Base-by-base conservation (phyloP, 2,329 filamentous ascomycete genomes). In the Diaporthe citriasiana region DNA sequence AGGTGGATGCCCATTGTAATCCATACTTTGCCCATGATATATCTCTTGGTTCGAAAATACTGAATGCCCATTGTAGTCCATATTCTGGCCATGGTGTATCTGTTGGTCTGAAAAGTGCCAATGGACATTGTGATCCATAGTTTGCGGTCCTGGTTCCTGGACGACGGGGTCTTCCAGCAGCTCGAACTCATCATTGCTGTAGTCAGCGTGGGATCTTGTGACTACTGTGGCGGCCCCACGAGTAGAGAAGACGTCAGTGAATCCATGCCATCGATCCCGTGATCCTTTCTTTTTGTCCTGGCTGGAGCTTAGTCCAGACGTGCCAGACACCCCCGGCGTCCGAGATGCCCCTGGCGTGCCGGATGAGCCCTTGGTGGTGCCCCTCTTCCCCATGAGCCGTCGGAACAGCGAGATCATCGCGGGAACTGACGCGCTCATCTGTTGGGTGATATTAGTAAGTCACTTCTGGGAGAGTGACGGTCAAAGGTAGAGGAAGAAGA, bases 111-210 rank as follows among this genome's bases (percentile, higher is more conserved):
- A 60, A 1, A 13, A 42, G 3, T 17, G n/a, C 2, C n/a, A 3
- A 10, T 60, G 35, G n/a, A n/a, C n/a, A 7, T 35, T 5, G n/a
- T 60, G 0, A 7, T 25, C 38, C n/a, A 12, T 9, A 19, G n/a
- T 60, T 8, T 60, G 35, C 6, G 33, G 56, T 7, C 22, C 10
- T 33, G 56, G 15, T 2, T n/a, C 7, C 4, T 27, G 12, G 12
- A 10, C n/a, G 7, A 27, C 25, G n/a, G 56, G n/a, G 13, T 63
- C 57, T 25, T 63, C 57, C 25, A 63, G 38, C 38, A 63, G 17
- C 38, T 63, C 57, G 3, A 63, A 33, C 38, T 63, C 57, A 17
- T 63, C 57, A 17, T 63, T 63, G 57, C 57, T 63, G 12, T 30
- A 25, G 12, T 63, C 3, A 22, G 38, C 17, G 17, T 27, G 10